Base-by-base conservation (phyloP, 2,329 filamentous ascomycete species). In the Dothidotthia symphoricarpi region DNA sequence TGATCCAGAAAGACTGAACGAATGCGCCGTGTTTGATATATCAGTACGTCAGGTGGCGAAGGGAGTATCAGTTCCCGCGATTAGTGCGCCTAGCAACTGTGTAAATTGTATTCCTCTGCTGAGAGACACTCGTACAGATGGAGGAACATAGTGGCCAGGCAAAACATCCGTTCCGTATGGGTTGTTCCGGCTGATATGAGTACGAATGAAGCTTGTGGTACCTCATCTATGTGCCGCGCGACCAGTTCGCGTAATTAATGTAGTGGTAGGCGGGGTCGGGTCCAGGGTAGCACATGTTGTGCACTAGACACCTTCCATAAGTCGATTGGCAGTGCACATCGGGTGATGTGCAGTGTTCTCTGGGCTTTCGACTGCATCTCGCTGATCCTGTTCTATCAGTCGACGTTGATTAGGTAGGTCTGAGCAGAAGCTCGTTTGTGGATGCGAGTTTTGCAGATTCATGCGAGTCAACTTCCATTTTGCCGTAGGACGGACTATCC, bases 151-250 rank as follows among this genome's bases (percentile, higher is more conserved):
- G 24, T 14, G 17, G 24, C 31, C 30, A 3, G 25, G 28, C 10
- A 31, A 41, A 19, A 11, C 25, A 28, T 22, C 32, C 27, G 3
- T 28, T 9, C 5, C 9, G 32, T 14, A 15, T n/a, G 24, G 7
- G 36, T 29, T 34, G 33, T 36, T 31, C 35, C 27, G 40, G 39
- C 19, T 47, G 45, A 47, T 52, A 47, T 41, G 49, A 43, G 59
- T 53, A 56, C 47, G 57, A 41, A 46, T 39, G 22, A 30, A 34
- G 36, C 26, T 44, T 50, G 57, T 57, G 45, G 42, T 55, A 61
- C 48, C 47, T 57, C 51, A 62, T 64, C 51, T 57, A 64, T 53
- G 59, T 60, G 57, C 57, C 60, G 57, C 59, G 57, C 61, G 53
- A 47, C 36, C 28, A 53, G 45, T 45, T 53, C 49, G 48, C 49